Evolutionary conservation across 169 alveolate species (phyloP).

Genomic region (Eimeria maxima): DNA sequence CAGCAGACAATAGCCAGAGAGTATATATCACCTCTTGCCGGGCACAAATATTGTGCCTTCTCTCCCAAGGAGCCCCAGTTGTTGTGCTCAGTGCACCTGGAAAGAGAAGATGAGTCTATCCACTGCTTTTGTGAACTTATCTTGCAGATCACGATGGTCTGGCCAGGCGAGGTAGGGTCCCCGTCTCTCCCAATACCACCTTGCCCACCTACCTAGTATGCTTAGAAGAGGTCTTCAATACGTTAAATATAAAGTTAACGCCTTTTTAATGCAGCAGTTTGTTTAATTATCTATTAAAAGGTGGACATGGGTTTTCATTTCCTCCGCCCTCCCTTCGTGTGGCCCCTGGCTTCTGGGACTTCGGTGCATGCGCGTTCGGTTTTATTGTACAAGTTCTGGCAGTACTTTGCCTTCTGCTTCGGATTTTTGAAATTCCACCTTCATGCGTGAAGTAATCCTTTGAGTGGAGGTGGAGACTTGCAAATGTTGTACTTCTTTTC

Average conservation of each 20-base stretch:
- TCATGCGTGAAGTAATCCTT: neutral
- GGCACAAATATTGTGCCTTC: too few relatives aligned
- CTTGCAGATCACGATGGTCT: too few relatives aligned
- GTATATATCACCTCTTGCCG: too few relatives aligned
- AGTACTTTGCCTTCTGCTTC: neutral
- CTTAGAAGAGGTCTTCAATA: neutral
- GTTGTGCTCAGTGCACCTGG: too few relatives aligned
- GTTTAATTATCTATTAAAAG: neutral
- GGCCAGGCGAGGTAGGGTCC: too few relatives aligned
- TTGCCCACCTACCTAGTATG: neutral
- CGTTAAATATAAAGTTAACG: neutral
- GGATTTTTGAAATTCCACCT: neutral
- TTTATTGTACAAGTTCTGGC: neutral
- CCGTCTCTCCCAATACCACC: too few relatives aligned
- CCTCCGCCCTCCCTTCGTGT: neutral
- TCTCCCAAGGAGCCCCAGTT: too few relatives aligned
- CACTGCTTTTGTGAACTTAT: too few relatives aligned
- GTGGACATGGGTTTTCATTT: neutral
- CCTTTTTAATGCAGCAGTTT: neutral
- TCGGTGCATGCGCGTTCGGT: neutral
- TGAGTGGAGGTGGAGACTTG: neutral
- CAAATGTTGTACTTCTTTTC: neutral
- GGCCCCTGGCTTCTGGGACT: constrained; percentile 12
- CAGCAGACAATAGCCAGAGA: neutral
- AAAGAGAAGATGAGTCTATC: too few relatives aligned